phyloP scores from a whole-genome alignment of 495 filamentous ascomycete species.

The Apodospora peruviana region DNA sequence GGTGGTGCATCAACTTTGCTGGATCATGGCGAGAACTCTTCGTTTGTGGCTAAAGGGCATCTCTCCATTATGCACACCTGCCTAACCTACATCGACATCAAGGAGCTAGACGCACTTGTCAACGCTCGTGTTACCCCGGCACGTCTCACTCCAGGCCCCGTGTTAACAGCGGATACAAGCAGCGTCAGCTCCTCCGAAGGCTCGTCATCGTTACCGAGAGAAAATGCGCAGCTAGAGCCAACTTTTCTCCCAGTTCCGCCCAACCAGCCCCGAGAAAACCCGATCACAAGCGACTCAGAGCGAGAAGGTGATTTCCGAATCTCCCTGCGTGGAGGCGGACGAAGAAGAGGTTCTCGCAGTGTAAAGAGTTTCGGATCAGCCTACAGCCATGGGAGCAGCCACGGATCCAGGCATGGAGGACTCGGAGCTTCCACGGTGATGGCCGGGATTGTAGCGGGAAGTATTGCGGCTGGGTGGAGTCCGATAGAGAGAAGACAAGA shows the following conservation, averaged over 20 bases:
- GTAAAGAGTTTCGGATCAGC: background rate
- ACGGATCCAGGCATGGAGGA: background rate
- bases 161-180: too few species aligned
- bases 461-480: too few species aligned
- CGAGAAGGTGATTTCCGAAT: background rate
- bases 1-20: too few species aligned
- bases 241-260: background rate
- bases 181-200: too few species aligned
- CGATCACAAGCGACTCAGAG: background rate
- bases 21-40: too few species aligned
- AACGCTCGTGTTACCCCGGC: background rate
- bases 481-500: background rate
- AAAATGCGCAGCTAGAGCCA: too few species aligned
- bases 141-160: too few species aligned
- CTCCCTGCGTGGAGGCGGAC: background rate
- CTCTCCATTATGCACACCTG: constrained; percentile 10
- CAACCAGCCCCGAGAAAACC: background rate
- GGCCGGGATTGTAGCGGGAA: background rate
- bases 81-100: constrained; percentile 9
- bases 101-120: constrained; percentile 9
- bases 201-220: too few species aligned
- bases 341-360: background rate
- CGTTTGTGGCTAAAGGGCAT: background rate
- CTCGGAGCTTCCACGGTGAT: background rate
- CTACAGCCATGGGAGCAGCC: background rate